phyloP scores from a whole-genome alignment of 306 rosid genomes.

The Luffa aegyptiaca region DNA sequence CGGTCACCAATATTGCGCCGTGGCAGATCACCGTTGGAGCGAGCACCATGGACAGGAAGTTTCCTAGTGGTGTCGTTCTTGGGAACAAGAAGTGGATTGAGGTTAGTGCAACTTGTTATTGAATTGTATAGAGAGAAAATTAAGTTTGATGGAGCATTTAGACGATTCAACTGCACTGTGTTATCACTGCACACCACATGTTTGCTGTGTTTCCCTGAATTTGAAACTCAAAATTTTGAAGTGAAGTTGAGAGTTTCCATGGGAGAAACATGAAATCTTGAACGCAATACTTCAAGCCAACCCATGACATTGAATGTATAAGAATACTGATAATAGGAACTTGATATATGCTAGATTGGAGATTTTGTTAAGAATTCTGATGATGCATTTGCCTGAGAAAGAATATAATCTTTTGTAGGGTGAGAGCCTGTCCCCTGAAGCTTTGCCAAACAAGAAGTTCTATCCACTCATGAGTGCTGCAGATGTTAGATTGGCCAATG shows the following conservation, averaged over 20 bases:
- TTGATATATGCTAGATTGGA: background rate
- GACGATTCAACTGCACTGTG: background rate
- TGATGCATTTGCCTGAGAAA: background rate
- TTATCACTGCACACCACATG: background rate
- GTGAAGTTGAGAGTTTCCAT: background rate
- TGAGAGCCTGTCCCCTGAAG: conserved; percentile 50
- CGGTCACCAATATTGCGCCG: conserved; percentile 49
- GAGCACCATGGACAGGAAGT: conserved; percentile 80
- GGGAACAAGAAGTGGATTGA: conserved; percentile 32
- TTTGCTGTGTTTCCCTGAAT: background rate
- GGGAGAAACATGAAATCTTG: background rate
- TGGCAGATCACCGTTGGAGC: conserved; percentile 88
- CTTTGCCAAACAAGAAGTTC: conserved; percentile 26
- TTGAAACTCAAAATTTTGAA: background rate
- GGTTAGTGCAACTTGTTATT: conserved; percentile 27
- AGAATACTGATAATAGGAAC: background rate
- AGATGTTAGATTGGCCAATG: conserved; percentile 46
- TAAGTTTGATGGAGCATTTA: background rate
- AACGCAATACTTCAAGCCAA: background rate
- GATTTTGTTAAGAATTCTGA: background rate
- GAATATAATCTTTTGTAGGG: conserved; percentile 36
- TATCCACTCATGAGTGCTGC: conserved; percentile 49
- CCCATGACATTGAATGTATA: background rate
- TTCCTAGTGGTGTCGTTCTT: conserved; percentile 46
- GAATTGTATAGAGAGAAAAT: background rate